These are phyloP conservation scores for Bipolaris victoriae DNA, from an alignment of 2,329 filamentous ascomycete genomes.

Conservation along the genomic window DNA sequence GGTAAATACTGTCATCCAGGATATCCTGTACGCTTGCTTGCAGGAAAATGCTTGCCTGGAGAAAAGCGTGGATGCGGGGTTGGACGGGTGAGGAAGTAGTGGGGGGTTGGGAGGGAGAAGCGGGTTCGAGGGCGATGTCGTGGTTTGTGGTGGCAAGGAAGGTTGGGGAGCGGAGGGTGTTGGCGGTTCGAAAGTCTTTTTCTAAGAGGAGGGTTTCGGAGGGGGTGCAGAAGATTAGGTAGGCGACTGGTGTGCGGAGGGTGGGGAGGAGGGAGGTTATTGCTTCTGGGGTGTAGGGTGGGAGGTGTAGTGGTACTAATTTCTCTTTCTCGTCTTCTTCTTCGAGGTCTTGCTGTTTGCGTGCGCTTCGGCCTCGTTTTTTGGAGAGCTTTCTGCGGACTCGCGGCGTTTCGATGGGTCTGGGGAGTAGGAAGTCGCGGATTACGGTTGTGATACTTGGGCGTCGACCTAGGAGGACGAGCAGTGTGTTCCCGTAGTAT, in stretches of 20 bases:
- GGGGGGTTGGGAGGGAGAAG: not conserved
- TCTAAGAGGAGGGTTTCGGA: conserved; percentile 58
- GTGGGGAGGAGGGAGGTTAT: conserved; percentile 46
- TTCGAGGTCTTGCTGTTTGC: not conserved
- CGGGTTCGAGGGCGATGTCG: conserved; percentile 46
- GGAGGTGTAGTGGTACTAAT: not conserved
- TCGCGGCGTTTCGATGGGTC: not conserved
- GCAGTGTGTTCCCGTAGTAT: conserved; percentile 57
- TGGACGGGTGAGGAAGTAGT: conserved; percentile 5
- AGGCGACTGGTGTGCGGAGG: conserved; percentile 60
- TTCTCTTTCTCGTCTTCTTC: not conserved
- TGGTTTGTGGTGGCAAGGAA: conserved; percentile 66
- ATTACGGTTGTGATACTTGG: conserved; percentile 61
- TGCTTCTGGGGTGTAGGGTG: conserved; percentile 21
- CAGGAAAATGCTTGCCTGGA: conserved; percentile 22
- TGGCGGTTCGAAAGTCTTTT: conserved; percentile 60
- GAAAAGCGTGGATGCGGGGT: conserved; percentile 11
- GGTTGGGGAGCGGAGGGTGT: conserved; percentile 52
- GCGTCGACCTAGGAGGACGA: conserved; percentile 61
- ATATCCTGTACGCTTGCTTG: conserved; percentile 34
- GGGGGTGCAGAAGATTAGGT: conserved; percentile 63
- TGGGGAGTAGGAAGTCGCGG: conserved; percentile 52
- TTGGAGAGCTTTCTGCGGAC: not conserved
- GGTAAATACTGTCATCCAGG: conserved; percentile 44
- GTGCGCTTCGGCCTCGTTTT: not conserved